Conservation (phyloP, 805 yeast genomes). For the Candida yuanshanica region DNA sequence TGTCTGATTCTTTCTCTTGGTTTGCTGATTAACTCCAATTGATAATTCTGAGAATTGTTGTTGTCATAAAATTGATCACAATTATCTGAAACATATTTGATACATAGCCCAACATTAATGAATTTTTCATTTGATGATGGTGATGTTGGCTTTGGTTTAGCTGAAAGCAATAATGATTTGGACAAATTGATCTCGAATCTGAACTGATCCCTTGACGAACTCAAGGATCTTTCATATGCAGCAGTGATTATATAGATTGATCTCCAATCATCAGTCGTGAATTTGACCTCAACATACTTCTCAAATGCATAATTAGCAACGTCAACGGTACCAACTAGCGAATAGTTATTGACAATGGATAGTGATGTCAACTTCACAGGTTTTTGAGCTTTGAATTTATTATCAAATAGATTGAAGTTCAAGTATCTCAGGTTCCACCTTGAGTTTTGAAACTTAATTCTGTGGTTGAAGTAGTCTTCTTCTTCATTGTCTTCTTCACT, state of each 20-base stretch:
- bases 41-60: constrained; percentile 32
- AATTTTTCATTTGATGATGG: constrained; percentile 6
- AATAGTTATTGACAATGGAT: constrained; percentile 33
- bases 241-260: constrained; percentile 37
- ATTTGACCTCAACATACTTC: constrained; percentile 37
- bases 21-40: constrained; percentile 25
- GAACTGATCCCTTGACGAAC: constrained; percentile 35
- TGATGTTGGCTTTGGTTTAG: constrained; percentile 7
- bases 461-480: constrained; percentile 15
- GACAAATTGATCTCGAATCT: constrained; percentile 43
- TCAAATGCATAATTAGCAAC: constrained; percentile 35
- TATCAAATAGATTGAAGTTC: constrained; percentile 16
- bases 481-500: constrained; percentile 19
- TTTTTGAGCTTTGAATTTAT: constrained; percentile 20
- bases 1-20: constrained; percentile 7
- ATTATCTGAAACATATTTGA: constrained; percentile 31
- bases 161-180: constrained; percentile 18
- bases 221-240: constrained; percentile 20
- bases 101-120: constrained; percentile 30
- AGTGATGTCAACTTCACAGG: constrained; percentile 34
- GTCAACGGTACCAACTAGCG: constrained; percentile 35
- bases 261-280: constrained; percentile 46
- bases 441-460: constrained; percentile 9
- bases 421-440: constrained; percentile 15
- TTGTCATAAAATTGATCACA: constrained; percentile 33